Evolutionary conservation across 352 stramenopile genomes (phyloP).

Genomic region (Phytopythium aichiense): DNA sequence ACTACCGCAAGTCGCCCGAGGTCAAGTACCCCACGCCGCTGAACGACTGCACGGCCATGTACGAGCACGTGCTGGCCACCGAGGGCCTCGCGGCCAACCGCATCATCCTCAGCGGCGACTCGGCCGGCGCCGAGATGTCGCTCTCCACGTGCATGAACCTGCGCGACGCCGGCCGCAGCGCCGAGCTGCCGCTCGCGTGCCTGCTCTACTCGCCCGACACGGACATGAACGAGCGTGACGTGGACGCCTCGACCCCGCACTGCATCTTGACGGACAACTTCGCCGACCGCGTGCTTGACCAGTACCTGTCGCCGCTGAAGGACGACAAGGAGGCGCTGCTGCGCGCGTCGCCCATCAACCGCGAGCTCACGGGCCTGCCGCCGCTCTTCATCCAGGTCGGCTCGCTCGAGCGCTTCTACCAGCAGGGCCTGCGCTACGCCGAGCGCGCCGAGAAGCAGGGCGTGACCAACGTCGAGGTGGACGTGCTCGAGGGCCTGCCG

Average conservation of each 20-base stretch:
- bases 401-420: slow-evolving; percentile 25
- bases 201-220: slow-evolving; percentile 24
- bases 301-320: background rate
- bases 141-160: slow-evolving; percentile 36
- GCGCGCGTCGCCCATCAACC: slow-evolving; percentile 31
- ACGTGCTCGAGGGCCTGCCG: slow-evolving; percentile 28
- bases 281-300: slow-evolving; percentile 2
- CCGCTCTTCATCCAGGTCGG: slow-evolving; percentile 33
- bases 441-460: slow-evolving; percentile 27
- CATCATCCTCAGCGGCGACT: slow-evolving; percentile 40
- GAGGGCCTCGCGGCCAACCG: slow-evolving; percentile 17
- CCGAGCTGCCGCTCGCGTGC: slow-evolving; percentile 19
- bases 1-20: slow-evolving; percentile 46
- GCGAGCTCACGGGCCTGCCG: slow-evolving; percentile 26
- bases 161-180: slow-evolving; percentile 14
- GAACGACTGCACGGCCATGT: slow-evolving; percentile 25
- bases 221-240: slow-evolving; percentile 9
- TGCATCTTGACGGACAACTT: slow-evolving; percentile 28
- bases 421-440: slow-evolving; percentile 17
- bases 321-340: slow-evolving; percentile 13
- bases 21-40: slow-evolving; percentile 24
- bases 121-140: slow-evolving; percentile 28
- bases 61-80: slow-evolving; percentile 28
- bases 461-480: slow-evolving; percentile 27
- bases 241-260: slow-evolving; percentile 10